Evolutionary conservation across 441 rosid genomes (phyloP).

Genomic region (Brassica balearica): DNA sequence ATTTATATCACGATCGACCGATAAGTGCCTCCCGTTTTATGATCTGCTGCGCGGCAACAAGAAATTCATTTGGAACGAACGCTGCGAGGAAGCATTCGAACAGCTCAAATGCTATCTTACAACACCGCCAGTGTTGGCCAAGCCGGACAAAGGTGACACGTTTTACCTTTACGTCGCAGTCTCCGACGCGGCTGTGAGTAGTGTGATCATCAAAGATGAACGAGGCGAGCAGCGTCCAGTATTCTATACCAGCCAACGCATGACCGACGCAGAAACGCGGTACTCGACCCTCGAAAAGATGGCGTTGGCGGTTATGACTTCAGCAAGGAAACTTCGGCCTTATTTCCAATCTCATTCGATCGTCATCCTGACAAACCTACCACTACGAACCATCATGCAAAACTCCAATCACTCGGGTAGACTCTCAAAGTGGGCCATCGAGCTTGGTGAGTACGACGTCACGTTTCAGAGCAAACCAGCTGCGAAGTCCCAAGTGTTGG

Average conservation of each 20-base stretch:
- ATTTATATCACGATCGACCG: background rate
- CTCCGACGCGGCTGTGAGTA: background rate
- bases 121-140: background rate
- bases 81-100: background rate
- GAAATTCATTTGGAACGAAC: background rate
- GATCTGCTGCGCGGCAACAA: background rate
- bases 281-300: background rate
- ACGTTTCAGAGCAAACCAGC: background rate
- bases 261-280: background rate
- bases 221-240: background rate
- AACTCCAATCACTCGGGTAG: background rate
- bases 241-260: background rate
- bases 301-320: background rate
- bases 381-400: background rate
- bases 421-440: background rate
- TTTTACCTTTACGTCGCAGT: background rate
- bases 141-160: background rate
- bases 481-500: background rate
- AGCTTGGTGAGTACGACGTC: background rate
- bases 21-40: background rate
- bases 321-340: background rate
- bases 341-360: background rate
- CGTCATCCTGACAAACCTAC: background rate
- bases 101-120: background rate
- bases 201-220: background rate